Evolutionary conservation across 2,329 filamentous ascomycete species (phyloP), one percentile per base, ranked within the genome.

Genomic region (Cordyceps pruinosa): DNA sequence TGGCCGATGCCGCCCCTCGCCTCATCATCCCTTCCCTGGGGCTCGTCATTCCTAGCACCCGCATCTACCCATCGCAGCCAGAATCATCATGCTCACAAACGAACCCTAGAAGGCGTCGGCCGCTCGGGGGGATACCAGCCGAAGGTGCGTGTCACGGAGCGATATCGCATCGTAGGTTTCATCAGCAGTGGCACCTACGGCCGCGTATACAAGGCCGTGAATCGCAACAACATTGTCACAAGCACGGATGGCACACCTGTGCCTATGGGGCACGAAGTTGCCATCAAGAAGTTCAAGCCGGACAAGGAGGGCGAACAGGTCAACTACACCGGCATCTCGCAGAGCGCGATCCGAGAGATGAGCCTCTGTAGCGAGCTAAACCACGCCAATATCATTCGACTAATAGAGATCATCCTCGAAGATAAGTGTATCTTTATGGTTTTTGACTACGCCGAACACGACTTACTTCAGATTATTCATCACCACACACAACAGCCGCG

Each of bases 351-450:
- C 62, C 89, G 94, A 54, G 94, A 99, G 72, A 99, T 99, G 91
- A 90, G 93, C 17, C 78, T 99, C 0, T 99, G 94, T 73, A 94
- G 90, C 37, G 94, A 99, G 69, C 80, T 99, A 26, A 85, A 82
- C 58, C 91, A 99, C 70, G 78, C 84, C 57, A 97, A 97, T 69
- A 86, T 99, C 34, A 93, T 99, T 63, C 85, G 88, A 59, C 83
- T 97, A 1, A 85, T 93, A 60, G 94, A 99, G 73, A 97, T 96
- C 66, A 96, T 99, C 66, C 80, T 99, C 3, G 93, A 99, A 74
- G 92, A 96, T 72, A 97, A 97, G 76, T 97, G 92, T 75, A 97
- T 99, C 70, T 99, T 92, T 74, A 99, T 99, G 88, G 92, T 99
- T 2, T 97, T 99, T 65, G 94, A 97, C 72, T 99, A 96, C 71